Evolutionary conservation across 768 basidiomycete species (phyloP).

Genomic region (Amanita molliuscula): DNA sequence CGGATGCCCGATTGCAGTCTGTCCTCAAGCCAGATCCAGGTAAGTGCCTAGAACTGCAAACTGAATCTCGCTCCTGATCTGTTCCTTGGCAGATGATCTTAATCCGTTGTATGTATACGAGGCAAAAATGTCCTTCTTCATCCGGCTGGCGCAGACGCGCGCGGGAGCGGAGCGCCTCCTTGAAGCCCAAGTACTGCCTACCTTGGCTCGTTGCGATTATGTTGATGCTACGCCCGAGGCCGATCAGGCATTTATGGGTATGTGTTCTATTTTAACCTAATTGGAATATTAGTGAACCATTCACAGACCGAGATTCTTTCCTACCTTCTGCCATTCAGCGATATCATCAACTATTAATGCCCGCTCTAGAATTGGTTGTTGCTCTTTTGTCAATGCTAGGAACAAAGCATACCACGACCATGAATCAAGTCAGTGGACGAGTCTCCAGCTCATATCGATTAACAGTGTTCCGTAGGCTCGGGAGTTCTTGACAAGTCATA

Average conservation of each 20-base stretch:
- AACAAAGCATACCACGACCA: conserved; percentile 50
- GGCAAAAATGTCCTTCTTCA: conserved; percentile 84
- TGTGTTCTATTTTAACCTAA: conserved; percentile 9
- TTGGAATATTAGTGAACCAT: neutral
- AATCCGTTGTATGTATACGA: conserved; percentile 93
- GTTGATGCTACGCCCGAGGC: conserved; percentile 77
- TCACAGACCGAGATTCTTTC: conserved; percentile 73
- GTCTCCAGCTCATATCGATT: conserved; percentile 1
- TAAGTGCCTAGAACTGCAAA: conserved; percentile 22
- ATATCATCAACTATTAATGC: conserved; percentile 87
- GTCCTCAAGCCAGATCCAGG: conserved; percentile 88
- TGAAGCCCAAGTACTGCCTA: conserved; percentile 64
- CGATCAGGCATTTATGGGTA: conserved; percentile 77
- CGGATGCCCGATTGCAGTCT: conserved; percentile 60
- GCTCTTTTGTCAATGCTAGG: conserved; percentile 74
- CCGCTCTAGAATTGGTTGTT: conserved; percentile 72
- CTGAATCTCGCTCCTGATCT: neutral
- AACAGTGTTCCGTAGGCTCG: conserved; percentile 41
- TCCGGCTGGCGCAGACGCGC: conserved; percentile 74
- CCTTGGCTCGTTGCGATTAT: conserved; percentile 78
- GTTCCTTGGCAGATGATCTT: conserved; percentile 56
- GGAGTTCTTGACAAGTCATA: conserved; percentile 74
- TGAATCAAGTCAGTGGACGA: conserved; percentile 46
- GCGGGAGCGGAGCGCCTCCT: conserved; percentile 79
- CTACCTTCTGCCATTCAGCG: conserved; percentile 79